Evolutionary conservation across 441 rosid genomes (phyloP).

Genomic region (Omphalea diandra): DNA sequence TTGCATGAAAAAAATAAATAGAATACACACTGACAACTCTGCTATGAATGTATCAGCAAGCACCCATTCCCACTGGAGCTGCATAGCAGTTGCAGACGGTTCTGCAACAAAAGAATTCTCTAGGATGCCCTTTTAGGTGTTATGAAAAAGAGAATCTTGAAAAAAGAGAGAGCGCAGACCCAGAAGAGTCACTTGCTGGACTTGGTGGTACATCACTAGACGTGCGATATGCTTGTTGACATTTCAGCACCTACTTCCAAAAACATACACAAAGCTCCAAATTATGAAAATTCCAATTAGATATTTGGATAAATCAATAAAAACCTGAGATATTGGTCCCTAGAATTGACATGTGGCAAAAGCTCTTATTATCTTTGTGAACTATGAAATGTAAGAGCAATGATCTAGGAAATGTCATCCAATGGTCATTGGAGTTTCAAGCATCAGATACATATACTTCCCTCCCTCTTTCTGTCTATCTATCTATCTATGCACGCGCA

Average conservation of each 20-base stretch:
- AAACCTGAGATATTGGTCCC: neutral
- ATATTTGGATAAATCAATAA: too few species aligned
- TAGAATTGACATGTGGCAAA: neutral
- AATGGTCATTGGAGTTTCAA: too few species aligned
- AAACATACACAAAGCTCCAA: neutral
- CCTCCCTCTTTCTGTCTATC: too few species aligned
- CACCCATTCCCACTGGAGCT: neutral
- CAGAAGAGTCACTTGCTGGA: slow-evolving; percentile 61
- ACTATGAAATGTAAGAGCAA: too few species aligned
- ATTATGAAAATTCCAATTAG: neutral
- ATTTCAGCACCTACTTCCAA: slow-evolving; percentile 69
- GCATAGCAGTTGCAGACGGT: neutral
- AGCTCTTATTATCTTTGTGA: too few species aligned
- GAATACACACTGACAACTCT: slow-evolving; percentile 18
- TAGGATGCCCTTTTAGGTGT: slow-evolving; percentile 3
- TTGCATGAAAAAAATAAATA: neutral
- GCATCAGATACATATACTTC: too few species aligned
- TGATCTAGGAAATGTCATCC: too few species aligned
- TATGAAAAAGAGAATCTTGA: slow-evolving; percentile 90
- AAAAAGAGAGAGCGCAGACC: slow-evolving; percentile 65
- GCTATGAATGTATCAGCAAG: slow-evolving; percentile 15
- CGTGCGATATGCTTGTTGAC: slow-evolving; percentile 79
- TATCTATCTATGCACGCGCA: too few species aligned
- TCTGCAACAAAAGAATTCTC: slow-evolving; percentile 14
- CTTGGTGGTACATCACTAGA: slow-evolving; percentile 45